These are phyloP conservation scores for Zymoseptoria crescenta DNA, from an alignment of 2,329 filamentous ascomycete species.

Conservation along the genomic window DNA sequence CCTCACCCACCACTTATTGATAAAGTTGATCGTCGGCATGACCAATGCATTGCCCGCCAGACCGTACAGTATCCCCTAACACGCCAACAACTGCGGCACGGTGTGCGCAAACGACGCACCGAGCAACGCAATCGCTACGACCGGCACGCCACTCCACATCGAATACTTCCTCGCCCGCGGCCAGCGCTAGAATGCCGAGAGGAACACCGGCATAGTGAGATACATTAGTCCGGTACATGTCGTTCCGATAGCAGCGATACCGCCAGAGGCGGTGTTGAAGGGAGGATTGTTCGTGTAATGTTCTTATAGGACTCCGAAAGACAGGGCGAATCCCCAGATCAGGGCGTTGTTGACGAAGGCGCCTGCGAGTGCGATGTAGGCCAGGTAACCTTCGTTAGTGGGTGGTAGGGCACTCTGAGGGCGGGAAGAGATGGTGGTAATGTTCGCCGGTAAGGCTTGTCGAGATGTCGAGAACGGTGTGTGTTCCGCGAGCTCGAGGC, in stretches of 20 bases:
- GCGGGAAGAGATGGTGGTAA: not conserved
- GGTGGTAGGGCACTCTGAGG: constrained; percentile 24
- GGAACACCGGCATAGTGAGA: constrained; percentile 36
- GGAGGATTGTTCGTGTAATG: constrained; percentile 23
- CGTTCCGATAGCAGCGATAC: constrained; percentile 41
- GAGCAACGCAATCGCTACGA: constrained; percentile 30
- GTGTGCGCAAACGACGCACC: constrained; percentile 31
- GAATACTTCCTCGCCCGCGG: constrained; percentile 19
- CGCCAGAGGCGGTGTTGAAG: constrained; percentile 14
- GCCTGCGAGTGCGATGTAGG: constrained; percentile 43
- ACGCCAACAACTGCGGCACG: constrained; percentile 32
- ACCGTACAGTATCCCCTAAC: constrained; percentile 35
- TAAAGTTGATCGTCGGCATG: constrained; percentile 11
- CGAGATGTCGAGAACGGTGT: too few species aligned
- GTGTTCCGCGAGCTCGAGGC: too few species aligned
- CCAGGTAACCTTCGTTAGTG: constrained; percentile 32
- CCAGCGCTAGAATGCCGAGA: constrained; percentile 32
- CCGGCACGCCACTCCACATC: constrained; percentile 31
- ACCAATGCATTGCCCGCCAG: constrained; percentile 17
- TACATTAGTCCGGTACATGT: constrained; percentile 37
- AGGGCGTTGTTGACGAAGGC: constrained; percentile 28
- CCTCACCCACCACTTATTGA: constrained; percentile 17
- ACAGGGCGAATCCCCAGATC: constrained; percentile 26
- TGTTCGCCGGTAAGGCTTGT: too few species aligned
- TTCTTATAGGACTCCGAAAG: constrained; percentile 25